Percentiles rank a stretch among this genome's conserved stretches.
Conservation (phyloP, 495 filamentous ascomycete species). For the Lophium mytilinum region DNA sequence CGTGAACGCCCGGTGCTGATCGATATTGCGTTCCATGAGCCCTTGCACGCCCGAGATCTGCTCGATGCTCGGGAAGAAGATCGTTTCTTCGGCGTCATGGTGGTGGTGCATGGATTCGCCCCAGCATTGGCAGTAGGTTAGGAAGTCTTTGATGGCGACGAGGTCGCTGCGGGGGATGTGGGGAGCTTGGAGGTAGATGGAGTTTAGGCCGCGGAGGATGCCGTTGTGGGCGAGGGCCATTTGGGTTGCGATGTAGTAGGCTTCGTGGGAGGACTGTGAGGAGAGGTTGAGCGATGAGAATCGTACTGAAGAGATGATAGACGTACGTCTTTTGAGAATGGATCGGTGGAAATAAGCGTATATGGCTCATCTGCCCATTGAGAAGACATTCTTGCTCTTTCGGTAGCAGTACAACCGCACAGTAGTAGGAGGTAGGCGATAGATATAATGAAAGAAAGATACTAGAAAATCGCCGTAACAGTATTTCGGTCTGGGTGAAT, state of each 20-base stretch:
- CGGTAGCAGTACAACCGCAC: no score
- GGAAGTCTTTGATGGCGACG: conserved; percentile 30
- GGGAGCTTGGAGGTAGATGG: conserved; percentile 20
- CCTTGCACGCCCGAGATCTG: conserved; percentile 30
- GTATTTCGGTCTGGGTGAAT: no score
- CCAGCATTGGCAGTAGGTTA: conserved; percentile 34
- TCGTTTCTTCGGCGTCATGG: conserved; percentile 38
- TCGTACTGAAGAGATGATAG: no score
- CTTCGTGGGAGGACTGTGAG: neutral
- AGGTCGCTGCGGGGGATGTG: conserved; percentile 27
- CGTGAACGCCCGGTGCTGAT: conserved; percentile 5
- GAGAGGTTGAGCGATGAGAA: no score
- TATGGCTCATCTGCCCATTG: no score
- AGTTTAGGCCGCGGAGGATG: conserved; percentile 7
- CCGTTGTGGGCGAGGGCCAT: conserved; percentile 10
- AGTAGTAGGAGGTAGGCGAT: no score
- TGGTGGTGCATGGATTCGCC: conserved; percentile 37
- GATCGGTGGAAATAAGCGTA: no score
- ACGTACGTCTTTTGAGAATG: no score
- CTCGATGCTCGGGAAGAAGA: conserved; percentile 41
- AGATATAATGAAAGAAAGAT: no score
- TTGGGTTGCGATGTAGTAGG: neutral
- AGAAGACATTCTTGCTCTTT: no score
- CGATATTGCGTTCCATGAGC: conserved; percentile 33
- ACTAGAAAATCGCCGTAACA: no score